phyloP scores from a whole-genome alignment of 306 rosid species.

The Vigna nakashimae region DNA sequence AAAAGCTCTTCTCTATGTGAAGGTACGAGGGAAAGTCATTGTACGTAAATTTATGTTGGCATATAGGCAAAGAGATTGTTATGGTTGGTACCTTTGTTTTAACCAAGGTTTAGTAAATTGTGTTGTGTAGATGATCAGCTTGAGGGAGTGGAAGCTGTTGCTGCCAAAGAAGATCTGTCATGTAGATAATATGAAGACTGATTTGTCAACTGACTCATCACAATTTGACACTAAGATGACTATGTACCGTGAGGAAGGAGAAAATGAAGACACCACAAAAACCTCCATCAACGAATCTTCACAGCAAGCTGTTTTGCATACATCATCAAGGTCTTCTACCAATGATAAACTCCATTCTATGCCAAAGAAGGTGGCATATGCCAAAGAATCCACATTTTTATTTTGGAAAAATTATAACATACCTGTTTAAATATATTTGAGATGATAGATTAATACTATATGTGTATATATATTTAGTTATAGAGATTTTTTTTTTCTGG shows the following conservation, averaged over 20 bases:
- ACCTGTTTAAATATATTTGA: too few species aligned
- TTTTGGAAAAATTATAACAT: too few species aligned
- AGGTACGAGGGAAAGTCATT: too few species aligned
- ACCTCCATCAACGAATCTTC: slow-evolving; percentile 36
- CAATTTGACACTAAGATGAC: slow-evolving; percentile 36
- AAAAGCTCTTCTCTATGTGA: too few species aligned
- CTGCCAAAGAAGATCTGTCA: slow-evolving; percentile 32
- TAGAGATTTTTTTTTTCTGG: too few species aligned
- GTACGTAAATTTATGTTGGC: too few species aligned
- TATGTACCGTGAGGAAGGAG: slow-evolving; percentile 38
- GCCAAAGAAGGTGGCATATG: slow-evolving; percentile 63
- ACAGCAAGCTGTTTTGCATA: slow-evolving; percentile 39
- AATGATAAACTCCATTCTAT: slow-evolving; percentile 41
- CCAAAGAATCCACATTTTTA: too few species aligned
- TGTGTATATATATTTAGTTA: too few species aligned
- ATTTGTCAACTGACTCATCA: slow-evolving; percentile 37
- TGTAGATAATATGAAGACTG: slow-evolving; percentile 37
- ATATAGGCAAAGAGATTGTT: too few species aligned
- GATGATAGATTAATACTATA: too few species aligned
- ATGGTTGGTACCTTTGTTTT: slow-evolving; percentile 10
- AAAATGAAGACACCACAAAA: slow-evolving; percentile 39
- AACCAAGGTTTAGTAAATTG: slow-evolving; percentile 14
- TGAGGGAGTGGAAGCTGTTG: slow-evolving; percentile 34
- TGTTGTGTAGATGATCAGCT: slow-evolving; percentile 54
- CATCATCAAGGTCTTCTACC: slow-evolving; percentile 40